Evolutionary conservation across 1,284 basidiomycete species (phyloP), one percentile per base, ranked within the genome.

Genomic region (Termitomyces sp.): DNA sequence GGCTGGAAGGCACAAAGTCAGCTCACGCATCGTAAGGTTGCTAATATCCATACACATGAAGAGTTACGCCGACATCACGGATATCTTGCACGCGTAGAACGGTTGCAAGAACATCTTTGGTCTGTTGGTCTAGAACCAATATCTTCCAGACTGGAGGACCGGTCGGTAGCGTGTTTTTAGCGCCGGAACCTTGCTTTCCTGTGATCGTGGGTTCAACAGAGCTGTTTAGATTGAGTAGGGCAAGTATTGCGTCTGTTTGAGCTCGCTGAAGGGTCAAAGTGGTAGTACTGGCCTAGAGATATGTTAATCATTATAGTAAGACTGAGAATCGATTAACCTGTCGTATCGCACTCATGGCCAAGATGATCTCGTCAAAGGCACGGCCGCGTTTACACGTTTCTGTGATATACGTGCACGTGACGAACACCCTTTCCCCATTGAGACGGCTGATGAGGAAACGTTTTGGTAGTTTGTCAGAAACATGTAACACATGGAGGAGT

Each of bases 41-140:
- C 12, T 38, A 50, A 33, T 46, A n/a, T 42, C 59, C 65, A 51
- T 65, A 80, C 94, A 98, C 93, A 74, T 99, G 97, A 53, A 99
- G 77, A 4, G 96, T 99, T 43, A 99, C 94, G 31, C 97, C 97
- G 52, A 93, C 90, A 67, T 98, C 95, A 51, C 97, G 82, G 57
- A 99, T 77, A 72, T 99, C 97, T 70, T 98, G 95, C 1, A 99
- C 97, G 53, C 95, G 83, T 62, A 99, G 73, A 15, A 93, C 90
- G 0, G 97, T 98, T 9, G 96, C 95, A 31, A 99, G 80, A 31
- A 99, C 88, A 68, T 99, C 96, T 70, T 98, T 97, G 50, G 94
- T 96, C 61, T 90, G 83, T 67, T 96, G 92, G 71, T 99, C 97
- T 58, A 99, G 78, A 1, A 99, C 86, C 7, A 99, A 78, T 7